phyloP scores from a whole-genome alignment of 305 asterid species.

The Fraxinus dipetala region DNA sequence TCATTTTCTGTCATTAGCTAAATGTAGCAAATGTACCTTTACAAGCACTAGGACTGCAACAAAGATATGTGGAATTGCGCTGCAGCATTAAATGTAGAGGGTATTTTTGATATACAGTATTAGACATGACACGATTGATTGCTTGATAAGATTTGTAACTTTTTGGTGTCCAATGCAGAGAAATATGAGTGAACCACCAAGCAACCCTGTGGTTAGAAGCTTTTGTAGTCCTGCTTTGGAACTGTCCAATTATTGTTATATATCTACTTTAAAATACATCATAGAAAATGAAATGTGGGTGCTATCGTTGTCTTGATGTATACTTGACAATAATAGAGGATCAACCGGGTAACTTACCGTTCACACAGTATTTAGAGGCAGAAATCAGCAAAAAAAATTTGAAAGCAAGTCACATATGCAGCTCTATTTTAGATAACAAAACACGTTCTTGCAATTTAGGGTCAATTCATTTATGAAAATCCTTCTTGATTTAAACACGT shows the following conservation, averaged over 20 bases:
- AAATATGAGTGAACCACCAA: slow-evolving; percentile 16
- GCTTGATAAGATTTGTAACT: not conserved
- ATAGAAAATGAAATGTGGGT: slow-evolving; percentile 11
- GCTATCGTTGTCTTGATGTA: slow-evolving; percentile 24
- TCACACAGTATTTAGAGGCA: slow-evolving; percentile 9
- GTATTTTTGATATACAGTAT: not conserved
- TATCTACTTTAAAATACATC: slow-evolving; percentile 4
- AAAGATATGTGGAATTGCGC: not conserved
- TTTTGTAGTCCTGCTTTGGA: not conserved
- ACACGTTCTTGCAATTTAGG: slow-evolving; percentile 1
- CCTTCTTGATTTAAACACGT: slow-evolving; percentile 13
- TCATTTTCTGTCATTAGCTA: slow-evolving; percentile 14
- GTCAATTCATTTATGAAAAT: slow-evolving; percentile 13
- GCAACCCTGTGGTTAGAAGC: slow-evolving; percentile 25
- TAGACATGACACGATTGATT: not conserved
- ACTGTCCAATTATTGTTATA: slow-evolving; percentile 26
- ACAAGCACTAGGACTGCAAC: slow-evolving; percentile 13
- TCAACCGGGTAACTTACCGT: slow-evolving; percentile 33
- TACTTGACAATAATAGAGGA: slow-evolving; percentile 28
- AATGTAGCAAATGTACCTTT: not conserved
- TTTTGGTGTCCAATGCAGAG: not conserved
- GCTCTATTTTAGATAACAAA: slow-evolving; percentile 1
- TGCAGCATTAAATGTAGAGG: not conserved
- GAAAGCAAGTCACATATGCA: not conserved
- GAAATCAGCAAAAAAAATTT: slow-evolving; percentile 3